Conservation (phyloP, 306 rosid species). For the Malus asiatica region DNA sequence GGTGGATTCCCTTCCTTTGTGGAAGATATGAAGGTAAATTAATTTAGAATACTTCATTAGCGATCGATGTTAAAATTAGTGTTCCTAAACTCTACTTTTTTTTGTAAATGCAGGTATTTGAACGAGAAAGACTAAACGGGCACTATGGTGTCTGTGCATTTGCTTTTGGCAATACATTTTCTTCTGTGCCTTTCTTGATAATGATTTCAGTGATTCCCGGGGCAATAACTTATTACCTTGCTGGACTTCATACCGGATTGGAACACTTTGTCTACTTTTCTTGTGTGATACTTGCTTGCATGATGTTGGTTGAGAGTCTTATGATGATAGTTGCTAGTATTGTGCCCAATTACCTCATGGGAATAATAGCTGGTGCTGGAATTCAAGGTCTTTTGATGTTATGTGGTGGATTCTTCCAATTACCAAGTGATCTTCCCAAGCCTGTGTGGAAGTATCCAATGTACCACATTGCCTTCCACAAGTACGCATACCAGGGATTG, state of each 20-base stretch:
- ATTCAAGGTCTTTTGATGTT: constrained; percentile 60
- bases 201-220: constrained; percentile 52
- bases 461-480: constrained; percentile 49
- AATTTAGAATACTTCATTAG: neutral
- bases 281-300: constrained; percentile 28
- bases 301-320: constrained; percentile 63
- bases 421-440: constrained; percentile 45
- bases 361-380: constrained; percentile 67
- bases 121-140: constrained; percentile 64
- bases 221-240: constrained; percentile 35
- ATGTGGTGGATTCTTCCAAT: constrained; percentile 45
- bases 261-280: constrained; percentile 37
- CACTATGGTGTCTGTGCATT: constrained; percentile 53
- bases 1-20: constrained; percentile 78
- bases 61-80: neutral
- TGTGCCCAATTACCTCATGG: constrained; percentile 71
- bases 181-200: constrained; percentile 45
- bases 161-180: constrained; percentile 55
- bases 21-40: constrained; percentile 60
- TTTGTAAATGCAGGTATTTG: constrained; percentile 36
- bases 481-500: constrained; percentile 54
- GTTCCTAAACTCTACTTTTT: neutral
- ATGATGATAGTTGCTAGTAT: constrained; percentile 73
- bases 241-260: constrained; percentile 42
- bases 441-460: constrained; percentile 59